Conservation (phyloP, 2,329 filamentous ascomycete species). For the Fusarium cicatricum region DNA sequence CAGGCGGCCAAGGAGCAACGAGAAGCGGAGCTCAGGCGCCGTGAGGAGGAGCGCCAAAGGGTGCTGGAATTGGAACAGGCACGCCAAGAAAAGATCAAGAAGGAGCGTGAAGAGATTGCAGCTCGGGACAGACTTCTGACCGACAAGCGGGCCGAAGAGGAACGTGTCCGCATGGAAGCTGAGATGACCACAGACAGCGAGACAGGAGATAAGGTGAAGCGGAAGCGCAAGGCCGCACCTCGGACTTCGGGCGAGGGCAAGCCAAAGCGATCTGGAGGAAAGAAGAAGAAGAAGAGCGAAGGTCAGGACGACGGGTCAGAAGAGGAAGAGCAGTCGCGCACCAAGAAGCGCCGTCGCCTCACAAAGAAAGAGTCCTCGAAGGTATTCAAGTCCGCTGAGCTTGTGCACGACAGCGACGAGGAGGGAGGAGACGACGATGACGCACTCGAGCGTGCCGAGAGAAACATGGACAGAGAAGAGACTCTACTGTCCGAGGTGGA, state of each 20-base stretch:
- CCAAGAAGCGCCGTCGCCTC: slow-evolving; percentile 69
- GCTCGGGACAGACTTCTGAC: slow-evolving; percentile 79
- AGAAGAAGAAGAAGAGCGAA: slow-evolving; percentile 50
- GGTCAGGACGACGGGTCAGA: slow-evolving; percentile 55
- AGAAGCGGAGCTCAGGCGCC: slow-evolving; percentile 79
- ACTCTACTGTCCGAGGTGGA: slow-evolving; percentile 50
- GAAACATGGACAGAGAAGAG: slow-evolving; percentile 49
- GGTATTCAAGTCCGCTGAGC: slow-evolving; percentile 87
- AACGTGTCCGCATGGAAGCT: slow-evolving; percentile 60
- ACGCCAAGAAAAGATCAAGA: slow-evolving; percentile 81
- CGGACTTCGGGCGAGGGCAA: slow-evolving; percentile 52
- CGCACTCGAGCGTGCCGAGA: slow-evolving; percentile 56
- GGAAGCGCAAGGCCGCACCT: slow-evolving; percentile 70
- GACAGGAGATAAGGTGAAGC: slow-evolving; percentile 81
- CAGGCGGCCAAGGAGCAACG: slow-evolving; percentile 80
- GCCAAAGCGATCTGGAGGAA: slow-evolving; percentile 60
- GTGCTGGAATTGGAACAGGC: slow-evolving; percentile 75
- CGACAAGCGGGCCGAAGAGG: slow-evolving; percentile 61
- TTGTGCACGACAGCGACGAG: slow-evolving; percentile 80
- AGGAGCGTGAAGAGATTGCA: slow-evolving; percentile 82
- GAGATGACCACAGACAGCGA: slow-evolving; percentile 85
- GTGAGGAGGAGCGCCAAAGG: slow-evolving; percentile 78
- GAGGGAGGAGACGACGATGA: slow-evolving; percentile 53
- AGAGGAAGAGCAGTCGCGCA: slow-evolving; percentile 52
- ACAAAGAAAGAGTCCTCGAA: slow-evolving; percentile 64